Percentiles rank a stretch among this genome's conserved stretches.
Evolutionary conservation across 345 rosid species (phyloP).

Genomic region (Populus deltoides): DNA sequence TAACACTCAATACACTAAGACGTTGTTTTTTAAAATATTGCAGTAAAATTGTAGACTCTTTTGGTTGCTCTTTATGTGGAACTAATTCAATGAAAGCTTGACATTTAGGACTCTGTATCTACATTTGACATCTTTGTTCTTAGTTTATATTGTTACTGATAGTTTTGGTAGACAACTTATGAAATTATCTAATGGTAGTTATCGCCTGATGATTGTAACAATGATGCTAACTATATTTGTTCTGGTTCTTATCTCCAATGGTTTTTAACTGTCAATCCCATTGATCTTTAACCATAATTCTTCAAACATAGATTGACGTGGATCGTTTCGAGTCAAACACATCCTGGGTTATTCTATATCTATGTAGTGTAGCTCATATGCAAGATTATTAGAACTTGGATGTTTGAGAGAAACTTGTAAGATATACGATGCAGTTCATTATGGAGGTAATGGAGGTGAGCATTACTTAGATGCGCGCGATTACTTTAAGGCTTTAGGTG

Average conservation of each 20-base stretch:
- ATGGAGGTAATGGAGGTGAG: neutral
- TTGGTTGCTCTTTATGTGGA: neutral
- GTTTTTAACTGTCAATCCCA: neutral
- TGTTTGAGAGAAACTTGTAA: conserved; percentile 1
- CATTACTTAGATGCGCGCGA: neutral
- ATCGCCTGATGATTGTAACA: no score
- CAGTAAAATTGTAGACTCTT: neutral
- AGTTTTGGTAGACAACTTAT: neutral
- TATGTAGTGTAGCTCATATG: neutral
- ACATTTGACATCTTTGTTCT: neutral
- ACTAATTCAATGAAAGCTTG: neutral
- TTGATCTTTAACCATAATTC: neutral
- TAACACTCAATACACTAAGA: neutral
- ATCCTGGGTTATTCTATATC: neutral
- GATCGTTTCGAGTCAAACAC: neutral
- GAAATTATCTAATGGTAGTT: neutral
- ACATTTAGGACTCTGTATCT: neutral
- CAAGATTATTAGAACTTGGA: neutral
- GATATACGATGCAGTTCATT: neutral
- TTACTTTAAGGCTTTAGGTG: neutral
- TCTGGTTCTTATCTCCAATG: neutral
- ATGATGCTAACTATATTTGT: neutral
- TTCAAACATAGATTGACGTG: neutral
- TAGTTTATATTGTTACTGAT: neutral
- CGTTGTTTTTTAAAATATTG: neutral